Conservation (phyloP, 129 eudicot species). For the carrot (Daucus carota) region DNA sequence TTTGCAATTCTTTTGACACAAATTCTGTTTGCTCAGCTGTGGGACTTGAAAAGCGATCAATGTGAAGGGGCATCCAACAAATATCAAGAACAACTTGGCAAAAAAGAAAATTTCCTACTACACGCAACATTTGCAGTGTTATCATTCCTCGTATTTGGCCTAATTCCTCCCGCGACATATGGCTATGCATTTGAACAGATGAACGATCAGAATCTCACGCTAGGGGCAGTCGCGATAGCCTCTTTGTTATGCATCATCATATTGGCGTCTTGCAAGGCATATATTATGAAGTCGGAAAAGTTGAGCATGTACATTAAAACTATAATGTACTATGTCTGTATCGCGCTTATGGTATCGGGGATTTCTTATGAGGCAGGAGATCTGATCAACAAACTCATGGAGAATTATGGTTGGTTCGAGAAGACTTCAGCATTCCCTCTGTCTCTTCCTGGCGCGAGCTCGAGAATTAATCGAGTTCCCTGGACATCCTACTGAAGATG, state of each 20-base stretch:
- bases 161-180: slow-evolving; percentile 49
- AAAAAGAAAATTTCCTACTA: slow-evolving; percentile 33
- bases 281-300: not conserved
- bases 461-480: not conserved
- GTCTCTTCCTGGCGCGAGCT: not conserved
- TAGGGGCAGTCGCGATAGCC: slow-evolving; percentile 42
- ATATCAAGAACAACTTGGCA: slow-evolving; percentile 57
- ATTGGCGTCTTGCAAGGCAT: not conserved
- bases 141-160: slow-evolving; percentile 60
- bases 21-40: slow-evolving; percentile 32
- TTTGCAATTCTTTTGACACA: not conserved
- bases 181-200: slow-evolving; percentile 53
- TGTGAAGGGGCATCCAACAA: slow-evolving; percentile 16
- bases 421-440: not conserved
- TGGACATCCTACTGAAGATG: not conserved
- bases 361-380: slow-evolving; percentile 47
- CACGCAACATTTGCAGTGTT: slow-evolving; percentile 41
- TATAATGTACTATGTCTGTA: slow-evolving; percentile 34
- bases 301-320: slow-evolving; percentile 33
- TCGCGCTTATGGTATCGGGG: slow-evolving; percentile 41
- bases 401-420: not conserved
- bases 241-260: slow-evolving; percentile 43
- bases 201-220: slow-evolving; percentile 35
- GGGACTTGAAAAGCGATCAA: slow-evolving; percentile 45
- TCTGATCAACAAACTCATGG: slow-evolving; percentile 25